phyloP scores from a whole-genome alignment of 2,329 filamentous ascomycete species.

The Nannizziopsis arthrosporioides region DNA sequence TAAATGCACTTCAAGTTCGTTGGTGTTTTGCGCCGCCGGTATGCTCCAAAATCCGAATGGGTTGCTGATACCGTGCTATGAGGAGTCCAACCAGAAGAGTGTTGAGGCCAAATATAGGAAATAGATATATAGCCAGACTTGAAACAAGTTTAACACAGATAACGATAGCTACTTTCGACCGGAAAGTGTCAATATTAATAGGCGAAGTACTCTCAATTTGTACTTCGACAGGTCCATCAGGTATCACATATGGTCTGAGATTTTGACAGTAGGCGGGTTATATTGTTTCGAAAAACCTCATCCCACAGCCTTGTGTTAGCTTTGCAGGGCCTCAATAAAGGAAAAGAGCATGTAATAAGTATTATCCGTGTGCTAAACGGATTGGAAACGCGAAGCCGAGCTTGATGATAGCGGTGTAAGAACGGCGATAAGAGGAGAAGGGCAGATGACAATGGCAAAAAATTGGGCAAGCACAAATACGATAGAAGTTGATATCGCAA shows the following conservation, averaged over 20 bases:
- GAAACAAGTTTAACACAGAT: no score
- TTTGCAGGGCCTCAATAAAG: neutral
- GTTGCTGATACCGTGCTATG: no score
- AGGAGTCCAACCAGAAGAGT: no score
- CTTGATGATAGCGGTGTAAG: neutral
- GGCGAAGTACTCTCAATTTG: neutral
- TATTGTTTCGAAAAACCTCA: neutral
- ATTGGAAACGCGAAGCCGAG: conserved; percentile 5
- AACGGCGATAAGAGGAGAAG: neutral
- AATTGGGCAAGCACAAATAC: neutral
- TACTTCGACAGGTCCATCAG: neutral
- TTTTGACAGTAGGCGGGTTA: neutral
- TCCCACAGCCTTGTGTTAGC: conserved; percentile 4
- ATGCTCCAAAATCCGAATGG: no score
- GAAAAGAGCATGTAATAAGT: neutral
- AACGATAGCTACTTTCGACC: no score
- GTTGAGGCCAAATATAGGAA: no score
- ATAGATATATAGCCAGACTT: no score
- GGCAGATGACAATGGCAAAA: neutral
- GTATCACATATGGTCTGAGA: neutral
- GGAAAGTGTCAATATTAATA: neutral
- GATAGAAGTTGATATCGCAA: neutral
- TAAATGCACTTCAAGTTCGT: no score
- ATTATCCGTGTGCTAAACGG: conserved; percentile 10
- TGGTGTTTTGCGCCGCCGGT: no score